Conservation (phyloP, 2,329 filamentous ascomycete species). For the Paracamarosporium sp. region DNA sequence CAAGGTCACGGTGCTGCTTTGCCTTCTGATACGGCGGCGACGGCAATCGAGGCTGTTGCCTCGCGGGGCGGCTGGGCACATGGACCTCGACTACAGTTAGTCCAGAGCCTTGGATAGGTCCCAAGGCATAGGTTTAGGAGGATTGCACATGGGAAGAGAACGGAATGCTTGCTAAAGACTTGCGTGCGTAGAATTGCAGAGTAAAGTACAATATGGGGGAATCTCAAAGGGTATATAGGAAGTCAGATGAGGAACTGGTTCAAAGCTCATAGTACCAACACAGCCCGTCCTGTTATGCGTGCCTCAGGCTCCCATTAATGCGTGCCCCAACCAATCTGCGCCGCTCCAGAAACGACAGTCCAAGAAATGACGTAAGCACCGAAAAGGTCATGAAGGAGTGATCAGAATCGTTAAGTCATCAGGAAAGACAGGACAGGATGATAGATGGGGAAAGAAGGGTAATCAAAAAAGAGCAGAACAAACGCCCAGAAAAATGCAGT, state of each 20-base stretch:
- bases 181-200: not conserved
- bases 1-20: not conserved
- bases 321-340: not conserved
- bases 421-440: not conserved
- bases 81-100: too few relatives aligned
- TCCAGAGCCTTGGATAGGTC: too few relatives aligned
- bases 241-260: not conserved
- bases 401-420: not conserved
- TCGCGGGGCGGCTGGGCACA: too few relatives aligned
- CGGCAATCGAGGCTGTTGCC: not conserved
- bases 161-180: not conserved
- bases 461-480: not conserved
- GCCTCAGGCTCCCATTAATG: conserved; percentile 3
- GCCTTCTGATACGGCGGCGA: not conserved
- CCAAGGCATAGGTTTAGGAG: too few relatives aligned
- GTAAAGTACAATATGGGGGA: not conserved
- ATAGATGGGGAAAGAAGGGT: not conserved
- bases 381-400: conserved; percentile 1
- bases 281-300: not conserved
- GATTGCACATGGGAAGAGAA: not conserved
- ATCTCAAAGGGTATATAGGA: conserved; percentile 1
- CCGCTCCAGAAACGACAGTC: too few relatives aligned
- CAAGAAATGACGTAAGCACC: conserved; percentile 6
- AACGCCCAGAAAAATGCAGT: conserved; percentile 15
- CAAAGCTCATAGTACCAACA: not conserved